These are phyloP conservation scores for Kwoniella sp. DNA, from an alignment of 768 basidiomycete genomes.

Conservation along the genomic window DNA sequence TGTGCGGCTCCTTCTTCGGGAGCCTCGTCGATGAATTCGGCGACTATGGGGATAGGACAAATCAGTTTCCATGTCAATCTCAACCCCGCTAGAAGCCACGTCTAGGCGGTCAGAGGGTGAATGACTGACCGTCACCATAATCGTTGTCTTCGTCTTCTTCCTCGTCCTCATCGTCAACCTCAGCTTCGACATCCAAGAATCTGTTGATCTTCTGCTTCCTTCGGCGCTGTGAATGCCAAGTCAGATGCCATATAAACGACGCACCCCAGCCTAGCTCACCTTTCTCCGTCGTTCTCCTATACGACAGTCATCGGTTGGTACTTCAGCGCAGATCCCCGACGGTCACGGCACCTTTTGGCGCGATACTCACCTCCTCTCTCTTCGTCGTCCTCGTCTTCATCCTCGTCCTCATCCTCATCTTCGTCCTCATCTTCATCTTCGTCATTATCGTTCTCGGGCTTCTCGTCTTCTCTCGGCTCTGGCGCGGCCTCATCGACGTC, in stretches of 20 bases:
- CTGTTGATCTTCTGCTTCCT: conserved; percentile 65
- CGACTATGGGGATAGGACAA: conserved; percentile 32
- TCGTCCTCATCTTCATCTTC: conserved; percentile 51
- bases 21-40: conserved; percentile 58
- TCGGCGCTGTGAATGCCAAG: conserved; percentile 24
- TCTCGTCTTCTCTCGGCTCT: conserved; percentile 25
- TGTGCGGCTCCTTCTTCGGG: conserved; percentile 38
- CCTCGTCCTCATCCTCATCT: conserved; percentile 54
- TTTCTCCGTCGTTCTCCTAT: conserved; percentile 25
- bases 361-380: conserved; percentile 29
- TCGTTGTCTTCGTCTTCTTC: conserved; percentile 69
- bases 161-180: conserved; percentile 95
- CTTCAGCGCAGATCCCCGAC: not conserved
- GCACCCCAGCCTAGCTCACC: conserved; percentile 17
- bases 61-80: not conserved
- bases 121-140: conserved; percentile 54
- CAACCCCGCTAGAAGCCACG: not conserved
- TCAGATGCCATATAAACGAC: conserved; percentile 21
- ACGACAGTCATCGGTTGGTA: not conserved
- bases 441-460: conserved; percentile 23
- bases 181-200: conserved; percentile 94
- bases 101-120: not conserved
- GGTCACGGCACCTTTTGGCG: not conserved
- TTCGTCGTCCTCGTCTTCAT: conserved; percentile 56
- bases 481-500: conserved; percentile 11